A percentile compares a stretch with the other conserved stretches of the same genome.
phyloP scores from a whole-genome alignment of 2,329 filamentous ascomycete genomes.

The Blastomyces parvus region DNA sequence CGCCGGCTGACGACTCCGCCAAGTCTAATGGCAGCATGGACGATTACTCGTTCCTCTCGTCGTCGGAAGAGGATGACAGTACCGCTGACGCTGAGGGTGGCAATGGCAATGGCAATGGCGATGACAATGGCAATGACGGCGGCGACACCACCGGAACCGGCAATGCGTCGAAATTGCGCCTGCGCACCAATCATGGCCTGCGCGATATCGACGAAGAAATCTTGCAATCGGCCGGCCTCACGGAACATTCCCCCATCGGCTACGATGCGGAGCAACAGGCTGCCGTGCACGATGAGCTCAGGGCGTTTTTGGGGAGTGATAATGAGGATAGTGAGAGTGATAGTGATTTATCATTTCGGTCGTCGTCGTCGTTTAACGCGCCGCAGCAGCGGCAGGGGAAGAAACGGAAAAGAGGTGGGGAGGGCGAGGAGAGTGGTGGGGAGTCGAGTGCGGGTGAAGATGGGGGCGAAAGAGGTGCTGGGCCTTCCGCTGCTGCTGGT shows the following conservation, averaged over 20 bases:
- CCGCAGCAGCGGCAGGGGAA: conserved; percentile 26
- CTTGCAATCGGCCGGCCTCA: conserved; percentile 42
- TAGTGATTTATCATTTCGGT: conserved; percentile 17
- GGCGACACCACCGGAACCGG: conserved; percentile 20
- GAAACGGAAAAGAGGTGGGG: conserved; percentile 32
- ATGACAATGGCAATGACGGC: no score
- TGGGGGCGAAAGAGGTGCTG: conserved; percentile 23
- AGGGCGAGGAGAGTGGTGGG: conserved; percentile 18
- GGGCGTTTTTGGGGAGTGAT: conserved; percentile 52
- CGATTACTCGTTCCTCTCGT: conserved; percentile 12
- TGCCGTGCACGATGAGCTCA: conserved; percentile 60
- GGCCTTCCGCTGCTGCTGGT: no score
- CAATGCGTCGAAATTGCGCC: conserved; percentile 30
- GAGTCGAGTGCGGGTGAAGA: conserved; percentile 29
- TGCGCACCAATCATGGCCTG: conserved; percentile 29
- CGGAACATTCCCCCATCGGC: conserved; percentile 43
- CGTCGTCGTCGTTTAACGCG: conserved; percentile 17
- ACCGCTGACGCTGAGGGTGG: background rate
- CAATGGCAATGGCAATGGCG: no score
- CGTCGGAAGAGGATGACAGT: conserved; percentile 19
- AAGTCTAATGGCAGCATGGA: conserved; percentile 11
- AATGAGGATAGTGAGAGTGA: conserved; percentile 31
- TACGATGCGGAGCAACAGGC: conserved; percentile 56
- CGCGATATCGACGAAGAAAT: conserved; percentile 39
- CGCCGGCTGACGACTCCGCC: conserved; percentile 7